These are phyloP conservation scores for Agastache rugosa DNA, from an alignment of 257 asterid genomes.

Conservation along the genomic window DNA sequence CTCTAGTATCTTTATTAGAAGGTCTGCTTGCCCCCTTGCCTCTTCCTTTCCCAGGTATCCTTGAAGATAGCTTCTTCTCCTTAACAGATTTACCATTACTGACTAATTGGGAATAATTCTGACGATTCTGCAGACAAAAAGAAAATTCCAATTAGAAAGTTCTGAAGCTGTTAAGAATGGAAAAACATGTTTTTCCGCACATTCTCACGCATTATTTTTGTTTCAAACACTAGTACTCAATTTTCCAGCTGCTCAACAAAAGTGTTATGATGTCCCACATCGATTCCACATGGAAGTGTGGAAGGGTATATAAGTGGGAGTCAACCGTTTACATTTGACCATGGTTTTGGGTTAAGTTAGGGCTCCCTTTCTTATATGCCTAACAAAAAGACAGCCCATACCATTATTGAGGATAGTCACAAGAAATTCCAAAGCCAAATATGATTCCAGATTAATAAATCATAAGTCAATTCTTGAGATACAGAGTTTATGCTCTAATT, in stretches of 20 bases:
- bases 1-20: constrained; percentile 44
- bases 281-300: too few relatives aligned
- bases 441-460: background rate
- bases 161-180: background rate
- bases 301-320: too few relatives aligned
- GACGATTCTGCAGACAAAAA: constrained; percentile 69
- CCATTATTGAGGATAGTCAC: background rate
- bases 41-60: constrained; percentile 59
- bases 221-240: background rate
- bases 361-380: too few relatives aligned
- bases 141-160: constrained; percentile 16
- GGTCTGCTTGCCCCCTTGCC: constrained; percentile 58
- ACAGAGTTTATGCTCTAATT: background rate
- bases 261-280: too few relatives aligned
- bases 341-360: too few relatives aligned
- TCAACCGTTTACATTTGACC: too few relatives aligned
- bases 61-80: constrained; percentile 43
- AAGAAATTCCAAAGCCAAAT: background rate
- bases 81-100: constrained; percentile 57
- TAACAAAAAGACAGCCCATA: too few relatives aligned
- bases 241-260: constrained; percentile 2
- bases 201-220: constrained; percentile 1
- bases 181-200: constrained; percentile 1
- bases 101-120: constrained; percentile 52
- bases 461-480: background rate